Conservation (phyloP, 257 asterid genomes). For the Thymus mandschuricus region DNA sequence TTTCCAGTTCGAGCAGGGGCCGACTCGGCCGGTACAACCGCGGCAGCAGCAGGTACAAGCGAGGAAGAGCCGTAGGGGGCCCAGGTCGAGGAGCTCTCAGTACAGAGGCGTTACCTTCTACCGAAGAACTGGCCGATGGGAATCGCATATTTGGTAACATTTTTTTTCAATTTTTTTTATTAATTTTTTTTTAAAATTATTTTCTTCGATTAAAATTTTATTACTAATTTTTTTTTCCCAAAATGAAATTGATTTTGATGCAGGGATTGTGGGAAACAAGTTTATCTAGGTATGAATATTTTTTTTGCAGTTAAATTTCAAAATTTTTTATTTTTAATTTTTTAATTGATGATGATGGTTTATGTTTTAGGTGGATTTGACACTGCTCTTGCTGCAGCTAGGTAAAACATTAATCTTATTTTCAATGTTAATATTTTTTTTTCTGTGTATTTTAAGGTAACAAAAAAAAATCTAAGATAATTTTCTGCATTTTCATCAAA, state of each 20-base stretch:
- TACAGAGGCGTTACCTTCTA: conserved; percentile 73
- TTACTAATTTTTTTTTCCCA: not conserved
- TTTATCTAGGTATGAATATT: conserved; percentile 56
- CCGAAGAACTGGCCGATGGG: conserved; percentile 77
- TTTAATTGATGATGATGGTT: conserved; percentile 11
- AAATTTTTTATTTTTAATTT: conserved; percentile 1
- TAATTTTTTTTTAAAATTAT: not conserved
- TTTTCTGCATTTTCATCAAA: no score
- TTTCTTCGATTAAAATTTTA: not conserved
- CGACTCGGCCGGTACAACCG: conserved; percentile 17
- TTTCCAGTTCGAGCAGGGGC: conserved; percentile 18
- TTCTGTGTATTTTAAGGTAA: not conserved
- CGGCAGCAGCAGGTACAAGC: conserved; percentile 40
- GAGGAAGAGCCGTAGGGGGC: conserved; percentile 65
- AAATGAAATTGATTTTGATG: conserved; percentile 25
- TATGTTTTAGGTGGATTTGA: conserved; percentile 80
- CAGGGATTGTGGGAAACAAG: conserved; percentile 82
- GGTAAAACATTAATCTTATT: conserved; percentile 34
- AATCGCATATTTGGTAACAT: conserved; percentile 66
- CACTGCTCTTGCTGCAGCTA: conserved; percentile 85
- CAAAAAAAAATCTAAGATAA: no score
- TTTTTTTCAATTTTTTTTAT: not conserved
- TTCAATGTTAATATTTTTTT: no score
- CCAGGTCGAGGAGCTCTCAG: conserved; percentile 64
- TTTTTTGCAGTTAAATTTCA: not conserved